Evolutionary conservation across 148 eudicot species (phyloP).

Genomic region (Chenopodium berlandieri): DNA sequence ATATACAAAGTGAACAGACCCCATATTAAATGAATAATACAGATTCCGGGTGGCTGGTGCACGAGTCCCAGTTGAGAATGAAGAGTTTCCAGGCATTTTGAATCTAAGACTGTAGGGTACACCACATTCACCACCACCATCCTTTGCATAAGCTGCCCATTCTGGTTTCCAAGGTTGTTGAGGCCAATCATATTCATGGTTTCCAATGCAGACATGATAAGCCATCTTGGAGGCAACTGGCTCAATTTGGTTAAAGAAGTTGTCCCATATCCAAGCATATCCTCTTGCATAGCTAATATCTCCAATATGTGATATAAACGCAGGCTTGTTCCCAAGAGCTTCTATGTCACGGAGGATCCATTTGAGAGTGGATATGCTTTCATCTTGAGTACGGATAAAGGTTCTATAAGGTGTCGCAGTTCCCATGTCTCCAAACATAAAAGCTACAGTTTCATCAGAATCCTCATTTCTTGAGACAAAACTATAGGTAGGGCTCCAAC

Average conservation of each 20-base stretch:
- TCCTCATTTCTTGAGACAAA: conserved; percentile 67
- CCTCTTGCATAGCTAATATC: conserved; percentile 94
- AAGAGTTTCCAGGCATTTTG: conserved; percentile 97
- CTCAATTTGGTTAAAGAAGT: conserved; percentile 80
- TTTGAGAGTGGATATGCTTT: conserved; percentile 75
- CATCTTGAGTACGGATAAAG: conserved; percentile 71
- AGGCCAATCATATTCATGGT: conserved; percentile 98
- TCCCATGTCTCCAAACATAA: conserved; percentile 96
- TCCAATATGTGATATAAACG: conserved; percentile 91
- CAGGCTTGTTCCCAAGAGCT: conserved; percentile 76
- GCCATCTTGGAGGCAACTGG: conserved; percentile 77
- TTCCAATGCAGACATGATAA: conserved; percentile 92
- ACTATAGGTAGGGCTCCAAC: conserved; percentile 81
- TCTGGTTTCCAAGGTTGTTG: conserved; percentile 90
- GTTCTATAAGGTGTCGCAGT: conserved; percentile 84
- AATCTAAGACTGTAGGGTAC: conserved; percentile 92
- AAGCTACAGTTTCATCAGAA: conserved; percentile 75
- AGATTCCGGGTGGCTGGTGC: conserved; percentile 88
- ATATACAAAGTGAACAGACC: conserved; percentile 82
- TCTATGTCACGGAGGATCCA: conserved; percentile 90
- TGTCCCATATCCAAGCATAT: conserved; percentile 94
- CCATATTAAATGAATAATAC: conserved; percentile 72
- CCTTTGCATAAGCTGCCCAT: conserved; percentile 79
- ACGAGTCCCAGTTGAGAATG: conserved; percentile 60
- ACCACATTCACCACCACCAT: conserved; percentile 98